Evolutionary conservation across 495 filamentous ascomycete genomes (phyloP).

Genomic region (Lasiosphaeria hispida): DNA sequence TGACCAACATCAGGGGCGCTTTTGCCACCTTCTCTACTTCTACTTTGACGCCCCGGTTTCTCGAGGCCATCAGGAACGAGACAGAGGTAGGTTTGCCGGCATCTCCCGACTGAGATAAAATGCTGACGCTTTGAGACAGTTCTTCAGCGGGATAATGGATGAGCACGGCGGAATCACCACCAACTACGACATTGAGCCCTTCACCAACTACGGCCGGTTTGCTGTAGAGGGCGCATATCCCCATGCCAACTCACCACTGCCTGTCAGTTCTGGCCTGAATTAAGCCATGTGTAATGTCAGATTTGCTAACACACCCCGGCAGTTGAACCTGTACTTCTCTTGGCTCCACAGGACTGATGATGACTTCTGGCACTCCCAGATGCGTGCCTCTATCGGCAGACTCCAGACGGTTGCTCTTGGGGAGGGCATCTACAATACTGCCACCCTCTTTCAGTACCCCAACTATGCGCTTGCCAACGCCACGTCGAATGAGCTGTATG

Average conservation of each 20-base stretch:
- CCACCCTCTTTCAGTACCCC: slow-evolving; percentile 16
- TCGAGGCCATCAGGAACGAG: slow-evolving; percentile 20
- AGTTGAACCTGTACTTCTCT: slow-evolving; percentile 28
- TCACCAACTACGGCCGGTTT: slow-evolving; percentile 22
- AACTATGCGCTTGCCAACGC: slow-evolving; percentile 23
- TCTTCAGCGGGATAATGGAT: slow-evolving; percentile 3
- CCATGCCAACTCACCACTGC: slow-evolving; percentile 25
- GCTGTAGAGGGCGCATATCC: slow-evolving; percentile 26
- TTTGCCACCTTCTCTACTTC: slow-evolving; percentile 28
- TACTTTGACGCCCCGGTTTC: slow-evolving; percentile 11
- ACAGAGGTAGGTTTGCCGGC: slow-evolving; percentile 6
- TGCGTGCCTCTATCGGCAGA: slow-evolving; percentile 10
- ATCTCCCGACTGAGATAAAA: background rate
- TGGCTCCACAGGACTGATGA: slow-evolving; percentile 22
- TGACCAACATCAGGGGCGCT: slow-evolving; percentile 18
- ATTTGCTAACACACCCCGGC: background rate
- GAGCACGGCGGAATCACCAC: slow-evolving; percentile 13
- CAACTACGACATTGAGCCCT: slow-evolving; percentile 29
- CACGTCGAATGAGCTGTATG: slow-evolving; percentile 22
- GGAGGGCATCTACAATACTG: slow-evolving; percentile 25
- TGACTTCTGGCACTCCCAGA: slow-evolving; percentile 22
- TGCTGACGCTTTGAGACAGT: background rate
- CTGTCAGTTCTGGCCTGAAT: slow-evolving; percentile 8
- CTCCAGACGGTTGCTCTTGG: slow-evolving; percentile 20
- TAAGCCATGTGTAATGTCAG: too few species aligned